Base-by-base conservation (phyloP, 345 rosid species). In the Ceriops tagal region DNA sequence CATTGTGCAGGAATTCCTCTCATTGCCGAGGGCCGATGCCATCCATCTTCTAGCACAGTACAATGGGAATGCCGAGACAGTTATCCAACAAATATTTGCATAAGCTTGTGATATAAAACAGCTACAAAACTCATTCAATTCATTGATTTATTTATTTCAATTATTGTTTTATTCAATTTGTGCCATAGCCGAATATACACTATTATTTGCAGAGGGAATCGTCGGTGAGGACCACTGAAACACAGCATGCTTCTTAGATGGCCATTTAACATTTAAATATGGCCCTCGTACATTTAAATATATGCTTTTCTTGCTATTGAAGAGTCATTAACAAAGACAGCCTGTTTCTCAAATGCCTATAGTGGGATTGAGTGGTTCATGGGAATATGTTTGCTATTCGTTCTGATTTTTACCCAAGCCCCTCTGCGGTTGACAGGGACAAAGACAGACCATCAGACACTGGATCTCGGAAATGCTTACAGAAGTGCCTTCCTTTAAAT, bases 21-120 rank as follows among this genome's bases (percentile, higher is more conserved):
- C 96, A n/a, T 66, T 93, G 81, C 96, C 98, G 19, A 85, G 98
- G 85, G 91, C 96, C 20, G 96, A 91, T 71, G 97, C 98, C 34
- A 93, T 93, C 78, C 92, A 88, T 73, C 97, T 93, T 57, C 90
- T 93, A 35, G 86, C 89, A 21, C 95, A 91, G 76, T 87, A 89
- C 81, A 86, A 88, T 65, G 95, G 96, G 69, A 88, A 83, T 58
- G 96, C 97, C 0, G 97, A 93, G 78, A 81, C 87, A 26, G 96
- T 83, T 61, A 93, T 93, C 67, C 92, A 91, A 80, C 93, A 88
- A 79, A 78, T 91, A 73, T 91, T 93, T 83, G 77, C 85, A 5
- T 85, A 87, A 78, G 21, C 60, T 62, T 58, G 51, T 53, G 58
- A n/a, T 6, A 21, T 2, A 51, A 60, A 67, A 57, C 61, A 30